These are phyloP conservation scores for Hanseniaspora hatyaiensis DNA, from an alignment of 805 yeast genomes.

Conservation along the genomic window DNA sequence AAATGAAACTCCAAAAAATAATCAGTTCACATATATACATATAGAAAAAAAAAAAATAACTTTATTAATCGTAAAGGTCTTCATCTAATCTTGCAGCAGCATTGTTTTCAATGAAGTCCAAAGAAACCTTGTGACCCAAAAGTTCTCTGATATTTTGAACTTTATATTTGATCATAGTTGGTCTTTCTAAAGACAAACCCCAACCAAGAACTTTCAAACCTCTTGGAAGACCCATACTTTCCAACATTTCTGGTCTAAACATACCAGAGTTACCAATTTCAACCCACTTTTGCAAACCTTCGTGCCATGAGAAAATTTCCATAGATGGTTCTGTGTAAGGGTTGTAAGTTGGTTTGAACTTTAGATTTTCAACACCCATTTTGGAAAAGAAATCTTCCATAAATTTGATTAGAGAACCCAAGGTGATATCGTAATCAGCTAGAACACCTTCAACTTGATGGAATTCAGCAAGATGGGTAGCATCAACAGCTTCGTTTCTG, in stretches of 20 bases:
- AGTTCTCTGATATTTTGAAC: constrained; percentile 92
- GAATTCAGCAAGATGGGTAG: constrained; percentile 97
- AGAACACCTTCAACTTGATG: constrained; percentile 99
- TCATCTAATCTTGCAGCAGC: constrained; percentile 97
- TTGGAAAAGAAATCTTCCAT: constrained; percentile 93
- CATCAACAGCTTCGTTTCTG: constrained; percentile 99
- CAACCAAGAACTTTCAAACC: constrained; percentile 90
- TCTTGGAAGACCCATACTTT: constrained; percentile 94
- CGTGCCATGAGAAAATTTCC: constrained; percentile 95
- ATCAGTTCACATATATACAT: too few species aligned
- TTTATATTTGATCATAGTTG: constrained; percentile 96
- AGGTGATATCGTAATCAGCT: constrained; percentile 87
- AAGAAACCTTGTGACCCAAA: constrained; percentile 89
- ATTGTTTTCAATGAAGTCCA: constrained; percentile 87
- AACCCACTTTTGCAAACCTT: constrained; percentile 91
- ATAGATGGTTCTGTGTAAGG: constrained; percentile 98
- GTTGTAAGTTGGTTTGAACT: constrained; percentile 97
- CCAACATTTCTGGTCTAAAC: constrained; percentile 99
- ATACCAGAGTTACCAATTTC: constrained; percentile 99
- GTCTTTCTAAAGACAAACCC: constrained; percentile 95
- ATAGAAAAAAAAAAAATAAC: not conserved
- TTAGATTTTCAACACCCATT: constrained; percentile 92
- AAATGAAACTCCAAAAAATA: too few species aligned
- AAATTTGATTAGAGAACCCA: constrained; percentile 94
- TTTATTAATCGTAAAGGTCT: constrained; percentile 36